These are phyloP conservation scores for Pseudogymnoascus sp. DNA, from an alignment of 2,329 filamentous ascomycete species.

Conservation along the genomic window DNA sequence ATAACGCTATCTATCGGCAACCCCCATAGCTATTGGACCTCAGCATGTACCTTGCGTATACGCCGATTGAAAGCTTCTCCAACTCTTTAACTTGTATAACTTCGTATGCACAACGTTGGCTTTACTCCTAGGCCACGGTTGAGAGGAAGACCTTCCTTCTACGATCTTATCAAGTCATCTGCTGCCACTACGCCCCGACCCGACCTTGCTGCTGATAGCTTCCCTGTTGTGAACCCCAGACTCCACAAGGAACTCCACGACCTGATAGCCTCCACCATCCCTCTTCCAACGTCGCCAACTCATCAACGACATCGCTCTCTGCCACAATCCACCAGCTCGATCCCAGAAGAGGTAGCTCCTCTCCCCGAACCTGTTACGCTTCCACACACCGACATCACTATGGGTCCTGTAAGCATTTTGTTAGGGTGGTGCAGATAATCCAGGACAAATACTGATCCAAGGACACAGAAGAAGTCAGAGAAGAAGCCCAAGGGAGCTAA, in stretches of 20 bases:
- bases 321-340: constrained; percentile 28
- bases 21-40: constrained; percentile 4
- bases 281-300: constrained; percentile 28
- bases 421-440: background rate
- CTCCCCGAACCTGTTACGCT: constrained; percentile 10
- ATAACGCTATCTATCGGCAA: constrained; percentile 8
- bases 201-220: constrained; percentile 36
- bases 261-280: constrained; percentile 24
- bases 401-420: constrained; percentile 28
- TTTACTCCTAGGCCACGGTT: constrained; percentile 41
- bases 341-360: constrained; percentile 14
- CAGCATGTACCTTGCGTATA: constrained; percentile 1
- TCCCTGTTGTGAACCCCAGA: constrained; percentile 25
- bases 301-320: constrained; percentile 4
- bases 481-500: constrained; percentile 32
- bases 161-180: constrained; percentile 47
- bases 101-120: constrained; percentile 9
- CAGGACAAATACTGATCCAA: background rate
- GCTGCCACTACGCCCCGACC: constrained; percentile 24
- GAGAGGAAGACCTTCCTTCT: constrained; percentile 52
- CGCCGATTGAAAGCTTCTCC: background rate
- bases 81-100: background rate
- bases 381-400: constrained; percentile 26
- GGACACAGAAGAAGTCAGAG: constrained; percentile 24
- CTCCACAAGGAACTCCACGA: constrained; percentile 19